Conservation (phyloP, 1,284 basidiomycete species). For the Tylopilus orsonianus region DNA sequence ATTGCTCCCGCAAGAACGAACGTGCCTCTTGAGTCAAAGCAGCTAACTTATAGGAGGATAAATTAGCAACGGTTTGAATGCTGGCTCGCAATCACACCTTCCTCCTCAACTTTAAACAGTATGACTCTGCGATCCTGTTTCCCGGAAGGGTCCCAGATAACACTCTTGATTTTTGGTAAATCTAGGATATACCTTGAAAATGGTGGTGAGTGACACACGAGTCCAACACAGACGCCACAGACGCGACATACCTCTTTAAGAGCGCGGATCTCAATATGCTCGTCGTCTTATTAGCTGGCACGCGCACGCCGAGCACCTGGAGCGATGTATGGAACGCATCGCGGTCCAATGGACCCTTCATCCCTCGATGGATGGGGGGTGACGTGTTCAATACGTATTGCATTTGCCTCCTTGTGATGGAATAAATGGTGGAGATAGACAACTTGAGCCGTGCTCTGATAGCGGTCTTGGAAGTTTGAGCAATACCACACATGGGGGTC, state of each 20-base stretch:
- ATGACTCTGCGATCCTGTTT: conserved; percentile 54
- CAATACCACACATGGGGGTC: conserved; percentile 20
- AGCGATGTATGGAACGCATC: conserved; percentile 62
- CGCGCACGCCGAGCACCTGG: conserved; percentile 63
- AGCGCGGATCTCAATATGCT: conserved; percentile 53
- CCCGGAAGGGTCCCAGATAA: conserved; percentile 52
- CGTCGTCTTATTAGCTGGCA: conserved; percentile 59
- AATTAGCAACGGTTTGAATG: conserved; percentile 15
- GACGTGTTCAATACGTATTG: conserved; percentile 47
- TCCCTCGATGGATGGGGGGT: conserved; percentile 52
- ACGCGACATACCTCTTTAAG: conserved; percentile 55
- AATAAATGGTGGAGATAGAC: conserved; percentile 4
- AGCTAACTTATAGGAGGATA: conserved; percentile 53
- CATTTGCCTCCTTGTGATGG: conserved; percentile 17
- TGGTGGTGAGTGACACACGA: background rate
- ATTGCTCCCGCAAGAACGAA: conserved; percentile 54
- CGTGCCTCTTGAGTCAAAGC: conserved; percentile 58
- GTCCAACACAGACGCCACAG: background rate
- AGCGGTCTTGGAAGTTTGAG: conserved; percentile 8
- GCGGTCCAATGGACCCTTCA: conserved; percentile 54
- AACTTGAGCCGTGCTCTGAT: conserved; percentile 8
- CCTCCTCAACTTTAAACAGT: conserved; percentile 54
- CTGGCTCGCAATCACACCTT: conserved; percentile 48
- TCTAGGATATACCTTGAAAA: conserved; percentile 53
- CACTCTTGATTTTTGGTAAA: conserved; percentile 63